A percentile compares a stretch with the other conserved stretches of the same genome.
Conservation (phyloP, 331 rosid species). For the Quercus lobata region DNA sequence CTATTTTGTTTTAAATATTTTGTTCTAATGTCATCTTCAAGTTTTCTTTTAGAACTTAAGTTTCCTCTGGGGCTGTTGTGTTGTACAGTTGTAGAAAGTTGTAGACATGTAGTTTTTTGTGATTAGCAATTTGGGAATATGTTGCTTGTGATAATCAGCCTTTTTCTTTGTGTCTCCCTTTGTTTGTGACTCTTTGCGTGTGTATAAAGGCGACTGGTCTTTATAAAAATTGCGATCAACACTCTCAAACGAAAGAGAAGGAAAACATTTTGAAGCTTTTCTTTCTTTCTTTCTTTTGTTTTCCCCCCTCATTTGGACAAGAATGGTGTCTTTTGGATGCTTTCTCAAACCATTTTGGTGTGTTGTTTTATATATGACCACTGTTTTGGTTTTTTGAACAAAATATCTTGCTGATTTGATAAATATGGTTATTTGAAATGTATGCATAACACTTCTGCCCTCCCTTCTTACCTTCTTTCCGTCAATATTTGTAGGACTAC, state of each 20-base stretch:
- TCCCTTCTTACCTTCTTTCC: constrained; percentile 12
- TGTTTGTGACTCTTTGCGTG: neutral
- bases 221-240: too few relatives aligned
- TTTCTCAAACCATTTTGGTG: too few relatives aligned
- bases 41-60: neutral
- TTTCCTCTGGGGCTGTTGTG: neutral
- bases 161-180: neutral
- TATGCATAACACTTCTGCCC: neutral
- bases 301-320: neutral
- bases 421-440: neutral
- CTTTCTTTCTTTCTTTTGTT: too few relatives aligned
- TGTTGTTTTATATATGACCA: too few relatives aligned
- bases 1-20: neutral
- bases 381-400: neutral
- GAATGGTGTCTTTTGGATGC: neutral
- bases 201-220: neutral
- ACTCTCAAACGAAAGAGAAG: too few relatives aligned
- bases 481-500: constrained; percentile 55
- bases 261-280: too few relatives aligned
- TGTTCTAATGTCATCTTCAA: neutral
- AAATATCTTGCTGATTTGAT: neutral
- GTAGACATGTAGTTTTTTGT: neutral
- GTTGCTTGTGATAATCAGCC: neutral
- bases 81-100: neutral
- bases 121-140: neutral